Conservation (phyloP, 352 stramenopile genomes). For the Globisporangium recalcitrans region DNA sequence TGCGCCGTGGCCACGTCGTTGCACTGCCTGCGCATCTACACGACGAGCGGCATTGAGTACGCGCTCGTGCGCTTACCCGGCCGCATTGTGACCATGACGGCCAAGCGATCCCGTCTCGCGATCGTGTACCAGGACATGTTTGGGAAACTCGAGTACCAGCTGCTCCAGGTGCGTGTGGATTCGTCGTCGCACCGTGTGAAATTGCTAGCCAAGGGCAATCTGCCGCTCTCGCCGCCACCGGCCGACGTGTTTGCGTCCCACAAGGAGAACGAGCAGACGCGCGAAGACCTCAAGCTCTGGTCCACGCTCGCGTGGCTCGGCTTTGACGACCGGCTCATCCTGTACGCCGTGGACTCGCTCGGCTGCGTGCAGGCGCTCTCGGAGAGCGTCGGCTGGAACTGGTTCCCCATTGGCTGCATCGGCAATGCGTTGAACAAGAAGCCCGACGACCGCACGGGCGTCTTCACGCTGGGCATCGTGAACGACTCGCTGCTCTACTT, state of each 20-base stretch:
- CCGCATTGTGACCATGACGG: slow-evolving; percentile 70
- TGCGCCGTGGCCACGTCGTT: slow-evolving; percentile 72
- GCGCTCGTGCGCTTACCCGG: slow-evolving; percentile 53
- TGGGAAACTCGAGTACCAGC: slow-evolving; percentile 45
- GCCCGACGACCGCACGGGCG: slow-evolving; percentile 39
- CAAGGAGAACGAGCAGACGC: slow-evolving; percentile 50
- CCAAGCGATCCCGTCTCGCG: slow-evolving; percentile 46
- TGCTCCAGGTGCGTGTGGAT: slow-evolving; percentile 43
- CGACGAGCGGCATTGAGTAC: slow-evolving; percentile 58
- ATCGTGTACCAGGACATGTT: slow-evolving; percentile 58
- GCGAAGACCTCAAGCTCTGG: slow-evolving; percentile 41
- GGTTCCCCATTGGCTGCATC: slow-evolving; percentile 69
- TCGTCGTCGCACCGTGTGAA: slow-evolving; percentile 38
- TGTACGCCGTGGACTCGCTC: slow-evolving; percentile 71
- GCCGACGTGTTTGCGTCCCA: slow-evolving; percentile 67
- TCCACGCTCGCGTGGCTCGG: slow-evolving; percentile 66
- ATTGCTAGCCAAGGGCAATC: slow-evolving; percentile 34
- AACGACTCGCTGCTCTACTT: slow-evolving; percentile 77
- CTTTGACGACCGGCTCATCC: slow-evolving; percentile 66
- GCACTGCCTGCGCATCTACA: slow-evolving; percentile 70
- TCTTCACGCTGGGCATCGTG: slow-evolving; percentile 69
- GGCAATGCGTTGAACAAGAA: slow-evolving; percentile 59
- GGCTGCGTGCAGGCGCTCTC: slow-evolving; percentile 60
- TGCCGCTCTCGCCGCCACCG: slow-evolving; percentile 53
- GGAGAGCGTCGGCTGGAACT: slow-evolving; percentile 48